These are phyloP conservation scores for Lentinula aciculospora DNA, from an alignment of 768 basidiomycete genomes.

Conservation along the genomic window DNA sequence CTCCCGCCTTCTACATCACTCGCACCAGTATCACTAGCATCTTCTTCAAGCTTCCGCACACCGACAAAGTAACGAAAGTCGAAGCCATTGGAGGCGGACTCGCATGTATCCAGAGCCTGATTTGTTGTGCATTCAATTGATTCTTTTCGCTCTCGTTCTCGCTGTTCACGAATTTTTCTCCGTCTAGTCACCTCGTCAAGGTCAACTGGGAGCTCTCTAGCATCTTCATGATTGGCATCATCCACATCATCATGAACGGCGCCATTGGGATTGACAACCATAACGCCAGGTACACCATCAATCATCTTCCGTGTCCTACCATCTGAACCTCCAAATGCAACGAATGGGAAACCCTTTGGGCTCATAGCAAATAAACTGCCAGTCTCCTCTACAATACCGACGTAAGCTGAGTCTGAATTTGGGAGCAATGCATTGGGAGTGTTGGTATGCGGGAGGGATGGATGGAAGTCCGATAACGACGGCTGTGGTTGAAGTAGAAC, in stretches of 20 bases:
- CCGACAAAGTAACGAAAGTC: slow-evolving; percentile 63
- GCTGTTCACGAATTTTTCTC: slow-evolving; percentile 34
- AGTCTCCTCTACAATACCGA: slow-evolving; percentile 70
- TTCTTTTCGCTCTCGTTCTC: slow-evolving; percentile 20
- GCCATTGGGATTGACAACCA: slow-evolving; percentile 6
- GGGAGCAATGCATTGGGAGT: slow-evolving; percentile 22
- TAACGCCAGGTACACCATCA: not conserved
- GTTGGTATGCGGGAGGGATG: slow-evolving; percentile 32
- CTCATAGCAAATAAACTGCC: slow-evolving; percentile 85
- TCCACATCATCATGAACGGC: not conserved
- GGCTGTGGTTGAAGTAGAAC: slow-evolving; percentile 86
- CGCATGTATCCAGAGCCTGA: slow-evolving; percentile 2
- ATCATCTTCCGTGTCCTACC: slow-evolving; percentile 18
- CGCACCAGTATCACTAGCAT: slow-evolving; percentile 16
- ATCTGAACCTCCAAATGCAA: slow-evolving; percentile 52
- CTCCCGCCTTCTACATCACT: not conserved
- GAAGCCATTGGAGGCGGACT: slow-evolving; percentile 16
- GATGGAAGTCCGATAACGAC: slow-evolving; percentile 66
- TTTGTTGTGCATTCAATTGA: slow-evolving; percentile 3
- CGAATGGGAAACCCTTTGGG: slow-evolving; percentile 73
- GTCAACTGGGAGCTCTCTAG: slow-evolving; percentile 28
- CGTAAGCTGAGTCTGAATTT: slow-evolving; percentile 65
- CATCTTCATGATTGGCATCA: not conserved
- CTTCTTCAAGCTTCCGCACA: slow-evolving; percentile 47
- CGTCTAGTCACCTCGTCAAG: slow-evolving; percentile 40